A percentile compares a stretch with the other conserved stretches of the same genome.
phyloP scores from a whole-genome alignment of 2,329 filamentous ascomycete species.

The Shiraia bambusicola region DNA sequence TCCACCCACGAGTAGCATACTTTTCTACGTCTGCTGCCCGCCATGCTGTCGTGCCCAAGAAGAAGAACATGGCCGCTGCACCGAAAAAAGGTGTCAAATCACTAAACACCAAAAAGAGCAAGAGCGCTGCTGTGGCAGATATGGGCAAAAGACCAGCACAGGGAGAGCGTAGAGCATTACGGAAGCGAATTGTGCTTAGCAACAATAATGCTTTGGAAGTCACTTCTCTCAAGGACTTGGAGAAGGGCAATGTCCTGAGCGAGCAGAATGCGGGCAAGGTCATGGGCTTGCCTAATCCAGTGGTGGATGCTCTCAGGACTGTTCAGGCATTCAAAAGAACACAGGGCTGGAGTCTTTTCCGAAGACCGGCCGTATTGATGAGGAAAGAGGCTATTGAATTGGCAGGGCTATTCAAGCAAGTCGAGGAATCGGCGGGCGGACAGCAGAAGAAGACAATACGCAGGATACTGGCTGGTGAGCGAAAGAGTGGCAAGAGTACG shows the following conservation, averaged over 20 bases:
- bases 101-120: constrained; percentile 47
- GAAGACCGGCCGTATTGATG: constrained; percentile 75
- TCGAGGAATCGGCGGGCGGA: constrained; percentile 59
- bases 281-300: constrained; percentile 64
- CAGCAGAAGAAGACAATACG: constrained; percentile 58
- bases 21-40: constrained; percentile 41
- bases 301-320: constrained; percentile 79
- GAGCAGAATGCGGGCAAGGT: constrained; percentile 62
- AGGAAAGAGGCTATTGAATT: constrained; percentile 76
- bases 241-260: constrained; percentile 52
- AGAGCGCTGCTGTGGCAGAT: constrained; percentile 44
- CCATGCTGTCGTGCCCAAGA: constrained; percentile 30
- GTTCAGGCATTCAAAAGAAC: constrained; percentile 87
- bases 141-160: constrained; percentile 58
- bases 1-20: constrained; percentile 29
- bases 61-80: constrained; percentile 26
- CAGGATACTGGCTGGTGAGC: constrained; percentile 71
- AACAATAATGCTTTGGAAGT: constrained; percentile 91
- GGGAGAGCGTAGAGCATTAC: constrained; percentile 83
- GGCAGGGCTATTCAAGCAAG: constrained; percentile 49
- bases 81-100: constrained; percentile 43
- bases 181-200: constrained; percentile 87
- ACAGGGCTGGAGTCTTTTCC: constrained; percentile 86
- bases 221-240: constrained; percentile 63
- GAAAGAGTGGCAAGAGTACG: constrained; percentile 82